These are phyloP conservation scores for Phlegmacium glaucopus DNA, from an alignment of 768 basidiomycete species.

Conservation along the genomic window DNA sequence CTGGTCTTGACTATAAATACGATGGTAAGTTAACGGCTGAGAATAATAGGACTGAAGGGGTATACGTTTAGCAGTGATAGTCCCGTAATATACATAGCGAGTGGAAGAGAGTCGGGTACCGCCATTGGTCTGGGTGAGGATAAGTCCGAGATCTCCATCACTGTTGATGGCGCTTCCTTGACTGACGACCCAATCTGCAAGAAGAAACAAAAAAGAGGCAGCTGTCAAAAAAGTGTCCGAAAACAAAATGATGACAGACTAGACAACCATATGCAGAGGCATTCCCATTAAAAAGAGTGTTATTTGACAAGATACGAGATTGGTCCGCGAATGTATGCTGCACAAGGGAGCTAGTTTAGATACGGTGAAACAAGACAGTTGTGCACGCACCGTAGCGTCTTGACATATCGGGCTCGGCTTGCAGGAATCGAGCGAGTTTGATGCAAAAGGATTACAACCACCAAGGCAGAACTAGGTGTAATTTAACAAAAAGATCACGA, in stretches of 20 bases:
- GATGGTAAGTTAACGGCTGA: not conserved
- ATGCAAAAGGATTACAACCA: constrained; percentile 81
- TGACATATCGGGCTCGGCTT: constrained; percentile 70
- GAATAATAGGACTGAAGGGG: not conserved
- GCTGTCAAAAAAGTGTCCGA: not conserved
- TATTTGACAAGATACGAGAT: constrained; percentile 63
- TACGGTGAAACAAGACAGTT: not conserved
- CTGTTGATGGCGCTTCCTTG: constrained; percentile 64
- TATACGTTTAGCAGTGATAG: constrained; percentile 60
- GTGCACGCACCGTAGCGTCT: constrained; percentile 45
- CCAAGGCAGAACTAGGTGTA: constrained; percentile 67
- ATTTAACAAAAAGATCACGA: not conserved
- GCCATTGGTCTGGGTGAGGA: constrained; percentile 66
- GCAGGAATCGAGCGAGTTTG: constrained; percentile 63
- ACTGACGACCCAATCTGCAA: constrained; percentile 67
- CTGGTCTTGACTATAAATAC: constrained; percentile 63
- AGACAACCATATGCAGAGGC: constrained; percentile 58
- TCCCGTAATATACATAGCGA: constrained; percentile 79
- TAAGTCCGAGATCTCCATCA: constrained; percentile 65
- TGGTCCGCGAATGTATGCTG: constrained; percentile 65
- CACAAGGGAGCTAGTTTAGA: not conserved
- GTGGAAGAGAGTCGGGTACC: constrained; percentile 81
- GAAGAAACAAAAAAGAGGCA: not conserved
- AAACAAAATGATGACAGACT: not conserved
- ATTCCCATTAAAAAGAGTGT: constrained; percentile 71